Evolutionary conservation across 345 rosid genomes (phyloP).

Genomic region (Corchorus capsularis): DNA sequence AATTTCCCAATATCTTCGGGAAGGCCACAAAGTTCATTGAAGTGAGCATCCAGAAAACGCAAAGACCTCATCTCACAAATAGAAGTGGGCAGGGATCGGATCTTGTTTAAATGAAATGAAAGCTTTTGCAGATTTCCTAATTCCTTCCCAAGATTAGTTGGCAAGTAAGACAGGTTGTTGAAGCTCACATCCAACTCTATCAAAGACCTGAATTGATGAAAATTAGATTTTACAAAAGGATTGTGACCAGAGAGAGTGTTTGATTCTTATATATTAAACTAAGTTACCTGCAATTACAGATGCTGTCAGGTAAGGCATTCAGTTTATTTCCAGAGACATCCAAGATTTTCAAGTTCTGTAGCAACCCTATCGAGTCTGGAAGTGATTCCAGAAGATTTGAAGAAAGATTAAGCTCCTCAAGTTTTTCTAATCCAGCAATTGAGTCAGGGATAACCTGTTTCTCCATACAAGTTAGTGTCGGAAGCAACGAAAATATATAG

Average conservation of each 20-base stretch:
- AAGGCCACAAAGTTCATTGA: conserved; percentile 81
- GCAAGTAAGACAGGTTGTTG: conserved; percentile 68
- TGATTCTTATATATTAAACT: conserved; percentile 13
- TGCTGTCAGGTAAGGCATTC: conserved; percentile 65
- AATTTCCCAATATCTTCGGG: conserved; percentile 68
- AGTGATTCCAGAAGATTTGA: conserved; percentile 72
- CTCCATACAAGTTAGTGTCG: conserved; percentile 19
- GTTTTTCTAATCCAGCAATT: conserved; percentile 71
- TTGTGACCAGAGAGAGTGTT: not conserved
- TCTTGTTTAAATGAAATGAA: conserved; percentile 68
- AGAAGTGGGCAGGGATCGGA: conserved; percentile 66
- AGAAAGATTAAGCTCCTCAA: conserved; percentile 73
- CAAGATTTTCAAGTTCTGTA: conserved; percentile 64
- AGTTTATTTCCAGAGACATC: conserved; percentile 80
- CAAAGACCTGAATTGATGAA: conserved; percentile 56
- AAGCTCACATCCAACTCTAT: conserved; percentile 86
- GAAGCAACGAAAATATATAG: conserved; percentile 7
- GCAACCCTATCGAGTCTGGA: conserved; percentile 85
- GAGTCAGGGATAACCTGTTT: conserved; percentile 86
- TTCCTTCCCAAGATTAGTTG: conserved; percentile 75
- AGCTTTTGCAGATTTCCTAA: conserved; percentile 67
- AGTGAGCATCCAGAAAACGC: conserved; percentile 74
- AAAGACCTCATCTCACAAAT: conserved; percentile 71
- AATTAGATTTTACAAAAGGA: conserved; percentile 8
- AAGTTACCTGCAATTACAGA: conserved; percentile 73